phyloP scores from a whole-genome alignment of 2,329 filamentous ascomycete species.

The Hortaea werneckii region DNA sequence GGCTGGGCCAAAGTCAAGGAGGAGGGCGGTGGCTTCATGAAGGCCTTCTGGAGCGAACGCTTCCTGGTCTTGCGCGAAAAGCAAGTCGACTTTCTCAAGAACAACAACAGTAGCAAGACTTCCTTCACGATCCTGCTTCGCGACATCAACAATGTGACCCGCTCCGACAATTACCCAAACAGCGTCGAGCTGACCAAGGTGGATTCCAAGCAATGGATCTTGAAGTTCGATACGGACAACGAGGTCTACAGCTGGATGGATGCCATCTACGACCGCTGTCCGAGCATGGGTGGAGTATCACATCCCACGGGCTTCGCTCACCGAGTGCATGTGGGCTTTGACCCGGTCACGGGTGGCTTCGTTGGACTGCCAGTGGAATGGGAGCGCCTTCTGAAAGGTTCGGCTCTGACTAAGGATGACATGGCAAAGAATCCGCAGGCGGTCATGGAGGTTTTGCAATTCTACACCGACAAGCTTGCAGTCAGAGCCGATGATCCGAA shows the following conservation, averaged over 20 bases:
- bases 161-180: constrained; percentile 82
- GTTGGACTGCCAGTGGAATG: constrained; percentile 90
- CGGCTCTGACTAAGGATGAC: constrained; percentile 95
- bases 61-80: constrained; percentile 88
- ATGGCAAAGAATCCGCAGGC: constrained; percentile 83
- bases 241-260: constrained; percentile 99
- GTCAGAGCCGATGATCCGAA: constrained; percentile 64
- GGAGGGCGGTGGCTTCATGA: constrained; percentile 58
- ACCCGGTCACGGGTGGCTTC: constrained; percentile 89
- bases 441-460: constrained; percentile 69
- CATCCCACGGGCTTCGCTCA: constrained; percentile 98
- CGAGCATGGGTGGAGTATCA: constrained; percentile 94
- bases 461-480: constrained; percentile 69
- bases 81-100: constrained; percentile 89
- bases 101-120: constrained; percentile 68
- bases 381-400: constrained; percentile 92
- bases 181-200: constrained; percentile 93
- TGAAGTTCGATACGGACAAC: constrained; percentile 89
- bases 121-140: constrained; percentile 76
- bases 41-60: constrained; percentile 68
- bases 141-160: constrained; percentile 80
- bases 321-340: constrained; percentile 93
- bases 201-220: constrained; percentile 73
- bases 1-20: constrained; percentile 84
- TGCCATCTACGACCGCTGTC: constrained; percentile 91